Evolutionary conservation across 2,329 filamentous ascomycete species (phyloP).

Genomic region (Meredithiella fracta): DNA sequence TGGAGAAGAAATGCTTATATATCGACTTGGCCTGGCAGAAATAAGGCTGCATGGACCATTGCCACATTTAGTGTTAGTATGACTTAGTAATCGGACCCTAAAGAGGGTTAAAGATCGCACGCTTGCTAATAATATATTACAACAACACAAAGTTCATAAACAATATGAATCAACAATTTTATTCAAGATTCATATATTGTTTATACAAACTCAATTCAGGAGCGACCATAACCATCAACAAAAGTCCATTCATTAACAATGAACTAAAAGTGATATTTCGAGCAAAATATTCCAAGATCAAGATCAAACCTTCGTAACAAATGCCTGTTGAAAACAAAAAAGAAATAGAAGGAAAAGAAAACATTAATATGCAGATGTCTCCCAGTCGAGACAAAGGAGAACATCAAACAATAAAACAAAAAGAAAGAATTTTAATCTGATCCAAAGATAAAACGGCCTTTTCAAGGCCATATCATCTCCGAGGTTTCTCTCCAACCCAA

Average conservation of each 20-base stretch:
- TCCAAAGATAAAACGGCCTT: no score
- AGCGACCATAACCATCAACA: not conserved
- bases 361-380: not conserved
- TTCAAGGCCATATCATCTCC: no score
- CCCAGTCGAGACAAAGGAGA: not conserved
- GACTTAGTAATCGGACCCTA: constrained; percentile 11
- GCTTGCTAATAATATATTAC: not conserved
- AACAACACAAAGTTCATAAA: not conserved
- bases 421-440: no score
- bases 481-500: no score
- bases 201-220: not conserved
- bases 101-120: not conserved
- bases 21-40: constrained; percentile 8
- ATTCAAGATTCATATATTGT: not conserved
- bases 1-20: constrained; percentile 10
- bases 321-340: not conserved
- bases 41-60: constrained; percentile 8
- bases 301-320: not conserved
- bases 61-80: not conserved
- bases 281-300: not conserved
- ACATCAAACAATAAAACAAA: not conserved
- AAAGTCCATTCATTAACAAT: not conserved
- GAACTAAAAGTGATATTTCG: not conserved
- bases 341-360: not conserved
- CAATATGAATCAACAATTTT: not conserved